Evolutionary conservation across 2,329 filamentous ascomycete species (phyloP), one percentile per base, ranked within the genome.

Genomic region (Trichoderma sp.): DNA sequence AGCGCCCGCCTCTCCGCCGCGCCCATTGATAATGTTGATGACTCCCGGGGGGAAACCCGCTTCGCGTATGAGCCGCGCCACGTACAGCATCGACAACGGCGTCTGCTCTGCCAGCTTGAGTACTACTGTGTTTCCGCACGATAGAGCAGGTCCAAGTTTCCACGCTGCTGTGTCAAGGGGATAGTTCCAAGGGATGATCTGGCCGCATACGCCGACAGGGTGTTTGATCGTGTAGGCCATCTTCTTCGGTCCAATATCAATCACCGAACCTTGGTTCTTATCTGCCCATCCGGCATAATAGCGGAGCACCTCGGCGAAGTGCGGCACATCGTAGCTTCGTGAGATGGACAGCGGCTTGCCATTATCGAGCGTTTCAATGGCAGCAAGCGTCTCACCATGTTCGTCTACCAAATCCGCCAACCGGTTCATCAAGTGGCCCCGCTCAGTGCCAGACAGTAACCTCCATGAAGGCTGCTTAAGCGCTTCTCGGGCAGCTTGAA

Each of bases 131-230:
- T 89, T 89, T 65, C 86, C 87, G 68, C 85, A 84, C 30, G 85
- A 85, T 52, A 89, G 74, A 14, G 86, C 86, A 51, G 90, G 90
- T 24, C 89, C 90, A 11, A 79, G 68, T 70, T 78, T 75, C 75
- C 76, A 76, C 14, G 56, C 89, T 18, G 90, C 90, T 87, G 94
- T 94, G 24, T 85, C 84, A 1, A 95, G 83, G 1, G 92, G 92
- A 73, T 91, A 93, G 78, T 95, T 95, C 90, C 91, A 95, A 10
- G 91, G 91, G 70, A 93, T 92, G 72, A 94, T 94, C 78, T 85
- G 85, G 14, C 86, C 91, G 73, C 91, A 92, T 0, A 96, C 92
- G 49, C 92, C 92, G 39, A 95, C 81, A 2, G 92, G 92, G 79
- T 95, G 89, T 70, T 89, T 87, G 67, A 93, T 81, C 0, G 91